Conservation (phyloP, 805 yeast genomes). For the Zygosaccharomyces pseudorouxii region DNA sequence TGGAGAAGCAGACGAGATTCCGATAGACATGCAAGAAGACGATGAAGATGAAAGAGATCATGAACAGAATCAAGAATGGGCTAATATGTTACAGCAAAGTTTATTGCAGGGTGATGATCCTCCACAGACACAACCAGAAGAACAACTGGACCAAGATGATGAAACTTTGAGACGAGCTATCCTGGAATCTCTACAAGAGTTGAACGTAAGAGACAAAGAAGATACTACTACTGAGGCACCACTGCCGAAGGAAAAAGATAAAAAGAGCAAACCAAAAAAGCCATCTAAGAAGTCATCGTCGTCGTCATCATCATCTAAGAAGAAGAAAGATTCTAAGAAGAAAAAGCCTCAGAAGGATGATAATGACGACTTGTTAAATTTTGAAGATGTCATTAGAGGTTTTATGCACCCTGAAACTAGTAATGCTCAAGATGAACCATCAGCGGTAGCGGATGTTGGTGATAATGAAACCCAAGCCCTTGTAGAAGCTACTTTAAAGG, state of each 20-base stretch:
- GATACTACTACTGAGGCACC: constrained; percentile 4
- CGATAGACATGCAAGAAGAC: not conserved
- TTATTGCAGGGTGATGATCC: constrained; percentile 17
- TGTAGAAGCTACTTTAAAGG: constrained; percentile 34
- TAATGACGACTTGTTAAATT: constrained; percentile 23
- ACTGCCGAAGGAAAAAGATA: constrained; percentile 2
- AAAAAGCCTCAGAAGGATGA: constrained; percentile 11
- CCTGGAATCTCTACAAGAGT: constrained; percentile 28
- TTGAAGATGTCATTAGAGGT: constrained; percentile 32
- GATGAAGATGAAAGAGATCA: constrained; percentile 9
- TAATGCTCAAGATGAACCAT: constrained; percentile 4
- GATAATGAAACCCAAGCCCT: constrained; percentile 34
- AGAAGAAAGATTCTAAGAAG: constrained; percentile 16
- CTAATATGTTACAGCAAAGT: constrained; percentile 30
- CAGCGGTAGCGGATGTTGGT: constrained; percentile 12
- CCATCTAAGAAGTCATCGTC: constrained; percentile 17
- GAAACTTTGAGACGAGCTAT: constrained; percentile 34
- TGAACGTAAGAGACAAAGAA: constrained; percentile 14
- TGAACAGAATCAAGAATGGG: constrained; percentile 31
- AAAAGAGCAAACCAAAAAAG: constrained; percentile 15
- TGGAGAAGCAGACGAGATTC: not conserved
- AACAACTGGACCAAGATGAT: constrained; percentile 33
- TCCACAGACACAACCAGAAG: constrained; percentile 9
- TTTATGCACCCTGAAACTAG: constrained; percentile 26
- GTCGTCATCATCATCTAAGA: constrained; percentile 19